Percentiles rank a stretch among this genome's conserved stretches.
These are phyloP conservation scores for Malus hybrid DNA, from an alignment of 331 rosid genomes.

Conservation along the genomic window DNA sequence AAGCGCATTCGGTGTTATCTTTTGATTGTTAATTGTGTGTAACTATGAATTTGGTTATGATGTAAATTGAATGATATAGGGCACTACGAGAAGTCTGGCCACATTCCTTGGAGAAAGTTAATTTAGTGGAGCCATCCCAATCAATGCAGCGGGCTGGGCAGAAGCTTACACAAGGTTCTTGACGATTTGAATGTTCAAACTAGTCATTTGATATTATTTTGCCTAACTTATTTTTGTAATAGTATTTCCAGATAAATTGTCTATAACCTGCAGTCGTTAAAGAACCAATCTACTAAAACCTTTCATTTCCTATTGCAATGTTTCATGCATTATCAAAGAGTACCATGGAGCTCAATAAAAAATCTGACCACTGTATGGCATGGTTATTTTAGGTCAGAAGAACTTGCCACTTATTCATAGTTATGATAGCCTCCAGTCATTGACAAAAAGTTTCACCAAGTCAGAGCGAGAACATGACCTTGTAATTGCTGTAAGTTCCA, in stretches of 20 bases:
- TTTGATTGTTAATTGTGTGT: conserved; percentile 1
- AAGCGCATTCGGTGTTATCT: conserved; percentile 11
- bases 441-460: conserved; percentile 51
- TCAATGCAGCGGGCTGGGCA: conserved; percentile 95
- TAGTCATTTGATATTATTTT: conserved; percentile 6
- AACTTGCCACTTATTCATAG: conserved; percentile 92
- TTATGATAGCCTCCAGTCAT: conserved; percentile 75
- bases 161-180: conserved; percentile 73
- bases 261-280: background rate
- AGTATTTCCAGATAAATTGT: background rate
- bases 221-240: background rate
- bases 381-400: conserved; percentile 52
- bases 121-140: conserved; percentile 89
- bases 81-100: conserved; percentile 96
- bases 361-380: conserved; percentile 4
- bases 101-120: conserved; percentile 59
- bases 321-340: conserved; percentile 3
- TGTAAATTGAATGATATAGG: conserved; percentile 43
- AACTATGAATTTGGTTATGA: background rate
- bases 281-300: background rate
- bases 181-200: background rate
- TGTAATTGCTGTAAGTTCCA: conserved; percentile 83
- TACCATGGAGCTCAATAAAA: background rate
- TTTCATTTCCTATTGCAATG: background rate
- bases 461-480: conserved; percentile 87